Evolutionary conservation across 805 yeast species (phyloP).

Genomic region (Saturnispora ahearnii): DNA sequence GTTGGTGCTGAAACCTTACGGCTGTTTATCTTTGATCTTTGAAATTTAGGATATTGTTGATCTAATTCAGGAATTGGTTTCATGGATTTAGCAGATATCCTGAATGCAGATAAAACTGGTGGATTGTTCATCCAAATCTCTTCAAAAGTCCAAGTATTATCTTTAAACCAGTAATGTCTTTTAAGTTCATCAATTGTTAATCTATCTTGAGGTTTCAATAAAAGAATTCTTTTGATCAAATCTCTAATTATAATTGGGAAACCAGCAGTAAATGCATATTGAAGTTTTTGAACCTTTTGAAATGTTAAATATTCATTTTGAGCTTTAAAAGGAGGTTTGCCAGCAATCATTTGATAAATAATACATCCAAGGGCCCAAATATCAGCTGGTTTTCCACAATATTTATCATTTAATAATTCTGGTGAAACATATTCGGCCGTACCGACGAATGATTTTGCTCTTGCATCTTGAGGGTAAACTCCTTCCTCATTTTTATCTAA

Average conservation of each 20-base stretch:
- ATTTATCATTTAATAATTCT: slow-evolving; percentile 64
- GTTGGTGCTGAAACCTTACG: slow-evolving; percentile 4
- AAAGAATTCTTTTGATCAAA: slow-evolving; percentile 58
- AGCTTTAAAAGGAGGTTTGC: slow-evolving; percentile 74
- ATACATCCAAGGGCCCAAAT: slow-evolving; percentile 58
- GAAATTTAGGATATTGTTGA: slow-evolving; percentile 16
- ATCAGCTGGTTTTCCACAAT: slow-evolving; percentile 52
- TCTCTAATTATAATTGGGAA: slow-evolving; percentile 69
- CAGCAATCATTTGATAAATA: slow-evolving; percentile 54
- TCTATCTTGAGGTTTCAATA: slow-evolving; percentile 56
- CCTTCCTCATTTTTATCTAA: slow-evolving; percentile 47
- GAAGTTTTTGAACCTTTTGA: slow-evolving; percentile 72
- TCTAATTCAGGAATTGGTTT: slow-evolving; percentile 54
- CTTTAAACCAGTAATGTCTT: slow-evolving; percentile 53
- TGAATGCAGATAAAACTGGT: slow-evolving; percentile 65
- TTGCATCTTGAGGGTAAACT: slow-evolving; percentile 53
- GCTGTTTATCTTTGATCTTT: slow-evolving; percentile 7
- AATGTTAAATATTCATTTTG: slow-evolving; percentile 74
- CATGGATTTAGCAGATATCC: slow-evolving; percentile 71
- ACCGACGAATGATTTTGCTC: slow-evolving; percentile 77
- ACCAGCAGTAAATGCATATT: slow-evolving; percentile 78
- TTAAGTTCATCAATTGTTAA: slow-evolving; percentile 48
- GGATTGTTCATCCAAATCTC: slow-evolving; percentile 50
- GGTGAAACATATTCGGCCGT: slow-evolving; percentile 83
- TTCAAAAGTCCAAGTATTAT: slow-evolving; percentile 45